Base-by-base conservation (phyloP, 2,329 filamentous ascomycete species). In the Lachnellula subtilissima region DNA sequence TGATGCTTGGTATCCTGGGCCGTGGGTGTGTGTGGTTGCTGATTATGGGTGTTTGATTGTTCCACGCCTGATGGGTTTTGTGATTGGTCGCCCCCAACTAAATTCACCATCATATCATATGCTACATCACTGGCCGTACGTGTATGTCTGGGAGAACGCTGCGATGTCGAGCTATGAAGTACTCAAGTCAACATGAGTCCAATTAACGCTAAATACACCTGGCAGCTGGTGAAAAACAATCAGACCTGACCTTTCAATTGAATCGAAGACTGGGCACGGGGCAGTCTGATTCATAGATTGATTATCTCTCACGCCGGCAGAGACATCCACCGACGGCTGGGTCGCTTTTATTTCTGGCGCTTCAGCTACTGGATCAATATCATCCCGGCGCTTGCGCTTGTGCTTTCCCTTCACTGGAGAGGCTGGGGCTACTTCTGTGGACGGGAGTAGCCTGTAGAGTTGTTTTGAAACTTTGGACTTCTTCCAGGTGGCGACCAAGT, bases 401-500 rank as follows among this genome's bases (percentile, higher is more conserved):
- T 64, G 53, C 48, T 69, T 69, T 14, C 42, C 53, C 9, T 52
- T 50, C 23, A 68, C 66, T 11, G 50, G 52, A 15, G 28, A 32
- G 28, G 28, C 28, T 8, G 28, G 28, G 8, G 45, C 56, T 23
- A 58, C 61, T 42, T 69, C 67, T 43, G 66, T 52, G 2, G 62
- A 63, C 7, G 68, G 67, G 11, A 69, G 57, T 37, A 69, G 50
- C 40, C 60, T 64, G 36, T 70, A 66, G 8, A 70, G 59, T 53
- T 70, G 65, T 51, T 60, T 61, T 9, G 64, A 67, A 8, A 70
- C 61, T 39, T 64, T 60, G 23, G 67, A 70, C 48, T 66, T 68
- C 35, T 66, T 63, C 68, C 68, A 70, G 45, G 60, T 56, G 6
- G 66, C 65, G 8, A 68, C 66, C 25, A 69, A 55, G 11, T 53